Evolutionary conservation across 2,329 filamentous ascomycete genomes (phyloP).

Genomic region (Calonectria montana): DNA sequence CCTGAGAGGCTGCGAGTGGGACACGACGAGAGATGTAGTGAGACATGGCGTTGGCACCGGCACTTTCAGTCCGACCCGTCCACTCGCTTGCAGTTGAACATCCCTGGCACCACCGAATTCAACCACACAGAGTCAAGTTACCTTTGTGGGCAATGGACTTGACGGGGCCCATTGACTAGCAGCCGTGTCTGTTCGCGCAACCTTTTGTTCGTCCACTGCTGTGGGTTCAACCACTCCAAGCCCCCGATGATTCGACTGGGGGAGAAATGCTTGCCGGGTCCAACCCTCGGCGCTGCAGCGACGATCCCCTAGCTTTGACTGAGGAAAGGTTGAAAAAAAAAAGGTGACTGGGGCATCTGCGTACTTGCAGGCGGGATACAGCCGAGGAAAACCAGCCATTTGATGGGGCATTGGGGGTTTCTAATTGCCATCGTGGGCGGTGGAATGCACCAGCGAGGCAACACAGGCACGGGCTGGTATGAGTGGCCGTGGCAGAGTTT

Average conservation of each 20-base stretch:
- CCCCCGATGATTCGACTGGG: conserved; percentile 7
- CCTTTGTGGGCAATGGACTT: neutral
- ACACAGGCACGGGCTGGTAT: neutral
- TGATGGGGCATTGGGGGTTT: neutral
- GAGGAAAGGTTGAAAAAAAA: neutral
- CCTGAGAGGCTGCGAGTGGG: neutral
- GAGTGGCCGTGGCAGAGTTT: conserved; percentile 1
- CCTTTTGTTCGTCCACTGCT: neutral
- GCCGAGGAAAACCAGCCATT: neutral
- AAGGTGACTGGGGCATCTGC: neutral
- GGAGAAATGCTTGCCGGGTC: neutral
- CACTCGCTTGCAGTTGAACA: neutral
- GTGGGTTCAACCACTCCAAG: neutral
- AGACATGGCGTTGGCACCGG: conserved; percentile 12
- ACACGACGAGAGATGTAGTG: neutral
- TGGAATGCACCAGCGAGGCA: neutral
- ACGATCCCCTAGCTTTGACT: neutral
- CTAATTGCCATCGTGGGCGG: neutral
- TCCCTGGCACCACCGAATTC: neutral
- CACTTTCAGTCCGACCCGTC: conserved; percentile 5
- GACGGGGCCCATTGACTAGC: neutral
- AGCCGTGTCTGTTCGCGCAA: neutral
- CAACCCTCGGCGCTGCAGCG: neutral
- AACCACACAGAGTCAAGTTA: neutral
- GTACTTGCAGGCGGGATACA: neutral